Evolutionary conservation across 164 flowering plant species (phyloP).

Genomic region (Buxus sempervirens): DNA sequence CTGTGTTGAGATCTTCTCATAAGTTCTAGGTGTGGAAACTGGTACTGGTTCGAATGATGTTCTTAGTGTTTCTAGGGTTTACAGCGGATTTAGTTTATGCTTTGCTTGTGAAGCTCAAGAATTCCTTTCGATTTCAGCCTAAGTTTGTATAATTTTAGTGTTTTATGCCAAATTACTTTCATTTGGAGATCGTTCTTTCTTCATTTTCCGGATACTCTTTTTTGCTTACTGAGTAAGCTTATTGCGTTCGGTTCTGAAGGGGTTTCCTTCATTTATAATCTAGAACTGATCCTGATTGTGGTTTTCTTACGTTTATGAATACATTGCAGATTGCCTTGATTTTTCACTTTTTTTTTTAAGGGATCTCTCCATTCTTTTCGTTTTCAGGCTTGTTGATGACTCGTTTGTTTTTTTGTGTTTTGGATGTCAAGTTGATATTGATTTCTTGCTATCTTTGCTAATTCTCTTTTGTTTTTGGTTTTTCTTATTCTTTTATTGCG

Average conservation of each 20-base stretch:
- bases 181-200: no score
- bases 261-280: not conserved
- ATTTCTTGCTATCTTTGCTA: not conserved
- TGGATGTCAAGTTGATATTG: not conserved
- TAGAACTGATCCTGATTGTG: not conserved
- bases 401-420: not conserved
- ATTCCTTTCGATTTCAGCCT: not conserved
- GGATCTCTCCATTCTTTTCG: not conserved
- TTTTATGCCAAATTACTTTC: not conserved
- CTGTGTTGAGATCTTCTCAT: not conserved
- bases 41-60: not conserved
- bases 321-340: not conserved
- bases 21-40: slow-evolving; percentile 8
- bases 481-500: not conserved
- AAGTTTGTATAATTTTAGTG: not conserved
- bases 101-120: not conserved
- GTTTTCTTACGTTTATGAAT: not conserved
- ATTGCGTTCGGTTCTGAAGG: not conserved
- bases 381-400: not conserved
- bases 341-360: not conserved
- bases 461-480: not conserved
- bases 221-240: not conserved
- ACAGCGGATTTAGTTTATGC: not conserved
- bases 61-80: not conserved
- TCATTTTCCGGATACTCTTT: not conserved